Evolutionary conservation across 805 yeast genomes (phyloP).

Genomic region (Brettanomyces nanus): DNA sequence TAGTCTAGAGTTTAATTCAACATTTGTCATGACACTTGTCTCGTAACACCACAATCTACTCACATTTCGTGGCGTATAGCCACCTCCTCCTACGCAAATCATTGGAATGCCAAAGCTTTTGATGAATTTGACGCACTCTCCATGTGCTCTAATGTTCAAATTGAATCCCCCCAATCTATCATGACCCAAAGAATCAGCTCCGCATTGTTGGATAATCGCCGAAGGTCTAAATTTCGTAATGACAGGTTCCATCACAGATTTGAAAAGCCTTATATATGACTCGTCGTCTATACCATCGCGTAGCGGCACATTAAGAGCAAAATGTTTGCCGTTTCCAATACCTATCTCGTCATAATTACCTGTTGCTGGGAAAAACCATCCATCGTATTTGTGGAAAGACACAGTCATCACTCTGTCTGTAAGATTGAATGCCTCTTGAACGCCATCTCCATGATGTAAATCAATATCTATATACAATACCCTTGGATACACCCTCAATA

Average conservation of each 20-base stretch:
- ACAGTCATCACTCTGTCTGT: constrained; percentile 96
- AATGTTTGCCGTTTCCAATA: constrained; percentile 80
- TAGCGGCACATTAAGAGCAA: constrained; percentile 84
- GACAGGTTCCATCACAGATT: constrained; percentile 83
- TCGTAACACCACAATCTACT: constrained; percentile 94
- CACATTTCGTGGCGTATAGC: constrained; percentile 94
- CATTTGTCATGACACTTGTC: constrained; percentile 81
- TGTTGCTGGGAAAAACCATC: constrained; percentile 96
- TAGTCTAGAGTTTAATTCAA: constrained; percentile 62
- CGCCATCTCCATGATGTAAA: constrained; percentile 97
- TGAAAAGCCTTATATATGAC: constrained; percentile 64
- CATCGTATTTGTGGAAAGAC: constrained; percentile 87
- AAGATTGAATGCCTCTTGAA: constrained; percentile 91
- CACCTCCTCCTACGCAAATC: constrained; percentile 95
- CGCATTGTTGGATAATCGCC: constrained; percentile 92
- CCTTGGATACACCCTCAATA: constrained; percentile 82
- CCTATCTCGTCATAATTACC: constrained; percentile 90
- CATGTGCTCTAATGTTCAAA: constrained; percentile 85
- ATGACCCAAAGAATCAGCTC: constrained; percentile 92
- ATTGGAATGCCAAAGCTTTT: constrained; percentile 86
- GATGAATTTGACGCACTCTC: constrained; percentile 86
- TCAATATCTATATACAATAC: constrained; percentile 92
- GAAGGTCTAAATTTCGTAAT: constrained; percentile 90
- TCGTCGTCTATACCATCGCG: constrained; percentile 95
- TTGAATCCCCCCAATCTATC: constrained; percentile 94